Base-by-base conservation (phyloP, 2,329 filamentous ascomycete genomes). In the Basipetospora chlamydospora region DNA sequence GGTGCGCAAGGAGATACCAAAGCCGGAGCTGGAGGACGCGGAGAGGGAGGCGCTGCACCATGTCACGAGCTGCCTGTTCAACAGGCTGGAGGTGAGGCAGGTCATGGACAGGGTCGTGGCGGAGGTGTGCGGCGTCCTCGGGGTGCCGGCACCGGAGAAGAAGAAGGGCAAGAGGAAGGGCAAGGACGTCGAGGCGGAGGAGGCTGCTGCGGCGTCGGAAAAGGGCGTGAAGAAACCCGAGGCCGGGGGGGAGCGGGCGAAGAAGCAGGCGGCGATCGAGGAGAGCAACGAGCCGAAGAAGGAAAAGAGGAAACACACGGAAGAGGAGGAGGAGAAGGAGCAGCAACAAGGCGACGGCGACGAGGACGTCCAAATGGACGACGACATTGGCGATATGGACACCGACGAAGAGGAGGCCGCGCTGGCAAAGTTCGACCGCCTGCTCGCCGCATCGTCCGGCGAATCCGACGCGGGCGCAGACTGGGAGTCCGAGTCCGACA, bases 1-100 rank as follows among this genome's bases (percentile, higher is more conserved):
- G 13, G 54, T 73, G 26, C 63, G 59, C 37, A 52, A 49, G 12
- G 59, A 61, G 18, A 50, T 70, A 0, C 55, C 66, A 12, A 71
- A 67, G 43, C 64, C 66, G 3, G 56, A 66, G 2, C 49, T 73
- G 3, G 58, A 64, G 2, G 65, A 67, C 29, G 68, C 73, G 35
- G 66, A 73, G 45, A 58, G 55, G 36, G 44, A 51, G 1, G 61
- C 66, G 3, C 53, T 73, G 18, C 70, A 75, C 46, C 74, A 74
- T 47, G 70, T 76, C 35, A 74, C 71, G 18, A 75, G 70, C 41
- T 62, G 60, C 6, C 54, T 76, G 3, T 73, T 65, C 48, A 73
- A 68, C 40, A 57, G 61, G 36, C 59, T 60, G 5, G 57, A 63
- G 21, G 68, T 73, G 37, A 64, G 62, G 43, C 57, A 64, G 34